Evolutionary conservation across 179 eudicot species (phyloP).

Genomic region (Carnegiea gigantea): DNA sequence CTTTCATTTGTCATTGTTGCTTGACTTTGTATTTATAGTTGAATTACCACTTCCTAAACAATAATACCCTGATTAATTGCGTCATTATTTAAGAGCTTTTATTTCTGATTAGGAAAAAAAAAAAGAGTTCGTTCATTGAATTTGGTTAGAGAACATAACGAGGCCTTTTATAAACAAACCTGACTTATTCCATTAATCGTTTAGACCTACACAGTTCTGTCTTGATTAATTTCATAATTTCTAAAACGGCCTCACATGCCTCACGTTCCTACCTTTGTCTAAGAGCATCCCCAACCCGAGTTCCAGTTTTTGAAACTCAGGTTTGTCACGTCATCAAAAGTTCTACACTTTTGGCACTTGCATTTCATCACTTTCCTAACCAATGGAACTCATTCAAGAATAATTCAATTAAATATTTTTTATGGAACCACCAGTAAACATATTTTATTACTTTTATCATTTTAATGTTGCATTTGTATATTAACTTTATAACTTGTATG

Average conservation of each 20-base stretch:
- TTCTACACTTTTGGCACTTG: no score
- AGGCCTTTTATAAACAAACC: not conserved
- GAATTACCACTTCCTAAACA: not conserved
- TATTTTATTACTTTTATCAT: no score
- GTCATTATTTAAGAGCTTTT: not conserved
- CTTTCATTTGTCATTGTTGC: not conserved
- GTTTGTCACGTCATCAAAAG: no score
- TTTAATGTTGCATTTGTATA: no score
- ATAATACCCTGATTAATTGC: not conserved
- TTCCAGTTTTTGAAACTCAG: no score
- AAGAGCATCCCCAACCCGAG: not conserved
- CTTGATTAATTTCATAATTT: not conserved
- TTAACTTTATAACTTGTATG: no score
- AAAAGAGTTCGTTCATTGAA: not conserved
- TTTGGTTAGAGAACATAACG: not conserved
- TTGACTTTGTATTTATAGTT: not conserved
- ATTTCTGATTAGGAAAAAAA: not conserved
- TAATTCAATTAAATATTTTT: no score
- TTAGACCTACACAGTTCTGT: not conserved
- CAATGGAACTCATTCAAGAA: no score
- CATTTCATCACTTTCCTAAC: no score
- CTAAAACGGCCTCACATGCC: slow-evolving; percentile 7
- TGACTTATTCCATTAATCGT: not conserved
- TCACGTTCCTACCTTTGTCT: not conserved
- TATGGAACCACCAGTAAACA: no score